A percentile compares a stretch with the other conserved stretches of the same genome.
These are phyloP conservation scores for Astrocystis sublimbata DNA, from an alignment of 495 filamentous ascomycete genomes.

Conservation along the genomic window DNA sequence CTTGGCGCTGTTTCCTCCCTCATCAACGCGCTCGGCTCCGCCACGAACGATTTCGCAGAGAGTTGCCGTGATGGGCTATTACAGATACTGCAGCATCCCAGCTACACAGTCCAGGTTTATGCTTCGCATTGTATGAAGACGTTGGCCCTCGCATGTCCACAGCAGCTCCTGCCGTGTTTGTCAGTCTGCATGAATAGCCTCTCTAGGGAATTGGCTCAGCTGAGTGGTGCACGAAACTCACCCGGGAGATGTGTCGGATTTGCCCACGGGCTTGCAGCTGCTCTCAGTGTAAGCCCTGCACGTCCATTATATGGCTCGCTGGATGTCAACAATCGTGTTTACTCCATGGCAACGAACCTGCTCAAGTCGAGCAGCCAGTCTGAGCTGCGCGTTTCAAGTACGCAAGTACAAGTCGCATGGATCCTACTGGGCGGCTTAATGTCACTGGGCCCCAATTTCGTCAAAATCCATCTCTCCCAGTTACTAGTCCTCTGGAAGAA, in stretches of 20 bases:
- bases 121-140: slow-evolving; percentile 80
- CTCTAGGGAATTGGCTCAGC: slow-evolving; percentile 76
- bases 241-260: slow-evolving; percentile 86
- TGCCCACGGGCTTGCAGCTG: slow-evolving; percentile 89
- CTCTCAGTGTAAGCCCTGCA: slow-evolving; percentile 82
- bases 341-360: slow-evolving; percentile 86
- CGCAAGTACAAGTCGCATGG: slow-evolving; percentile 97
- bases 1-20: slow-evolving; percentile 79
- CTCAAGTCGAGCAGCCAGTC: slow-evolving; percentile 91
- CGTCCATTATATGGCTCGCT: slow-evolving; percentile 94
- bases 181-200: slow-evolving; percentile 97
- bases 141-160: slow-evolving; percentile 86
- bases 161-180: slow-evolving; percentile 86
- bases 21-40: slow-evolving; percentile 78
- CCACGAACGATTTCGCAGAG: slow-evolving; percentile 74
- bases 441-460: slow-evolving; percentile 95
- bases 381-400: slow-evolving; percentile 86
- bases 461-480: slow-evolving; percentile 97
- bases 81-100: slow-evolving; percentile 91
- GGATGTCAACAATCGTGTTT: slow-evolving; percentile 87
- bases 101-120: slow-evolving; percentile 91
- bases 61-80: slow-evolving; percentile 81
- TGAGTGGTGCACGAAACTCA: slow-evolving; percentile 74
- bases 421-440: slow-evolving; percentile 94
- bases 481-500: slow-evolving; percentile 97